Percentiles rank a stretch among this genome's conserved stretches.
Conservation (phyloP, 805 yeast species). For the Yarrowia yakushimensis region DNA sequence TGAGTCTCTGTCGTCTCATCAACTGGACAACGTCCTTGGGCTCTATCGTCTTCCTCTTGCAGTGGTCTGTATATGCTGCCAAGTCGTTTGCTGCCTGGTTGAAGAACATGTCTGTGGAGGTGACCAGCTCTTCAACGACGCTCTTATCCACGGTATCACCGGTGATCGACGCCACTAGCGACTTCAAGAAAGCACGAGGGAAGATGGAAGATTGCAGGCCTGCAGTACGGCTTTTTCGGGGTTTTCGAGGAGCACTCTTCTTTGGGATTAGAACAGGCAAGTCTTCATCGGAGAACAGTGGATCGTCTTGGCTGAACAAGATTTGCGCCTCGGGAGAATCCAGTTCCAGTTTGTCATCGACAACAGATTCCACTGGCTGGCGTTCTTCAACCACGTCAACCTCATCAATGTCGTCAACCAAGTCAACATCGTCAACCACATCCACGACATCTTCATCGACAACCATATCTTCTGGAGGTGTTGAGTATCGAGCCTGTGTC, state of each 20-base stretch:
- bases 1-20: constrained; percentile 37
- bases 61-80: constrained; percentile 38
- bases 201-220: not conserved
- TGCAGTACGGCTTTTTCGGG: not conserved
- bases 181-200: constrained; percentile 27
- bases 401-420: not conserved
- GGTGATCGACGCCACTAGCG: constrained; percentile 26
- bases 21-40: constrained; percentile 34
- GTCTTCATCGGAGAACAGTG: not conserved
- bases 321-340: not conserved
- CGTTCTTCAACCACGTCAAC: not conserved
- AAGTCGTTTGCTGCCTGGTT: constrained; percentile 36
- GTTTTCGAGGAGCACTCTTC: not conserved
- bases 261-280: not conserved
- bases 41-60: constrained; percentile 35
- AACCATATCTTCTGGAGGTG: not conserved
- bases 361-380: not conserved
- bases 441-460: not conserved
- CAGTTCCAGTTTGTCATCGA: not conserved
- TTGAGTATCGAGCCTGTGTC: not conserved
- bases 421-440: not conserved
- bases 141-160: constrained; percentile 28
- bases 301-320: not conserved
- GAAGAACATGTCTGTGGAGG: constrained; percentile 36
- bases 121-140: constrained; percentile 31